A percentile compares a stretch with the other conserved stretches of the same genome.
These are phyloP conservation scores for Claviceps sp. DNA, from an alignment of 2,329 filamentous ascomycete species.

Conservation along the genomic window DNA sequence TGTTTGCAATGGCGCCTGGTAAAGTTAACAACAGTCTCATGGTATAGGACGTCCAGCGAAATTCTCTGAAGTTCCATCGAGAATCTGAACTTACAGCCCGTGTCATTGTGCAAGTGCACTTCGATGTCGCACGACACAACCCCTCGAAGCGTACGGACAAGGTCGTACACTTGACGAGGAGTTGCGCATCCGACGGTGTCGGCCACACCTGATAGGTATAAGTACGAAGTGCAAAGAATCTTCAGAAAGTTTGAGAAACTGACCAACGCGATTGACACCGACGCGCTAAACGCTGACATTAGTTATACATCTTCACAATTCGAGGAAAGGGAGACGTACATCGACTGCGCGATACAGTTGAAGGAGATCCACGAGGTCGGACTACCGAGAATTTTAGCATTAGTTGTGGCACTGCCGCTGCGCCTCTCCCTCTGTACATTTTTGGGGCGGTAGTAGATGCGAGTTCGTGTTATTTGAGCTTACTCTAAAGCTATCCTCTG, in stretches of 20 bases:
- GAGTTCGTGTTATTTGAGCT: not conserved
- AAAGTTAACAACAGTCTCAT: slow-evolving; percentile 21
- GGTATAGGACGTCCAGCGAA: not conserved
- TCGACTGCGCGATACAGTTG: slow-evolving; percentile 71
- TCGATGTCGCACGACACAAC: slow-evolving; percentile 56
- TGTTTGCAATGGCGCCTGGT: slow-evolving; percentile 63
- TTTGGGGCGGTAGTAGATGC: not conserved
- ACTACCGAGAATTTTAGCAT: not conserved
- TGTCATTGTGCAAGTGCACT: slow-evolving; percentile 45
- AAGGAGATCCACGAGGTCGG: slow-evolving; percentile 58
- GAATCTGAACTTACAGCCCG: not conserved
- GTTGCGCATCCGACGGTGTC: slow-evolving; percentile 85
- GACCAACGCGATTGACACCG: slow-evolving; percentile 1
- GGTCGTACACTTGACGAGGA: slow-evolving; percentile 78
- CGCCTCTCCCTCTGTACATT: not conserved
- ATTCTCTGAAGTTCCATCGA: not conserved
- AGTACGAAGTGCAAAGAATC: not conserved
- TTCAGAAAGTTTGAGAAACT: not conserved
- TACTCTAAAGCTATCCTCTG: slow-evolving; percentile 63
- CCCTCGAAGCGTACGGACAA: slow-evolving; percentile 62
- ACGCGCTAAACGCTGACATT: not conserved
- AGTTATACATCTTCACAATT: not conserved
- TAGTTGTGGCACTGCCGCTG: not conserved
- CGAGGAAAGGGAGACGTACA: slow-evolving; percentile 16
- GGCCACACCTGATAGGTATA: slow-evolving; percentile 43